phyloP scores from a whole-genome alignment of 2,329 filamentous ascomycete species.

The Pochonia chlamydosporia region DNA sequence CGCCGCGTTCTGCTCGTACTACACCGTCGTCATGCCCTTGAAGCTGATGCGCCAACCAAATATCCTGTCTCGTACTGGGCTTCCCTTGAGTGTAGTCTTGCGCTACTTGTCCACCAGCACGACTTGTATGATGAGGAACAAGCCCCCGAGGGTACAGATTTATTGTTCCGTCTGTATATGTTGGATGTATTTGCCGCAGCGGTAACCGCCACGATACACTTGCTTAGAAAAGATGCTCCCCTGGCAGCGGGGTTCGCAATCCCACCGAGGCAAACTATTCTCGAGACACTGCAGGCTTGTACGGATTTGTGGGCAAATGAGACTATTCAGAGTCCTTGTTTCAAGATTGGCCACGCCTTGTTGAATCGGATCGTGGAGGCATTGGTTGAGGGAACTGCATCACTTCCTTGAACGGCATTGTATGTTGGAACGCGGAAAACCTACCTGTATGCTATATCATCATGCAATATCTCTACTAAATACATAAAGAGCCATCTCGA shows the following conservation, averaged over 20 bases:
- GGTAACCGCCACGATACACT: constrained; percentile 8
- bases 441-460: no score
- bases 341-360: constrained; percentile 1
- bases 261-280: constrained; percentile 9
- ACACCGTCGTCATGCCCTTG: constrained; percentile 8
- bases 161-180: constrained; percentile 7
- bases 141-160: neutral
- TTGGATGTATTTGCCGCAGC: constrained; percentile 8
- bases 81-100: constrained; percentile 11
- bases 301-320: constrained; percentile 6
- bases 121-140: constrained; percentile 4
- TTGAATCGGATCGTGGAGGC: constrained; percentile 2
- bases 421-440: neutral
- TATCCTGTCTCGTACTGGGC: constrained; percentile 11
- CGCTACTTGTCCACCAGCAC: constrained; percentile 10
- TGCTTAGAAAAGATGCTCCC: constrained; percentile 9
- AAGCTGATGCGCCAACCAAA: constrained; percentile 3
- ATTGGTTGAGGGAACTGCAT: neutral
- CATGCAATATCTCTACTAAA: no score
- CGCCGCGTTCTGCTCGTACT: constrained; percentile 9
- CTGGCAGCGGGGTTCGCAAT: constrained; percentile 7
- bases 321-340: constrained; percentile 1
- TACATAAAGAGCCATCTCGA: no score
- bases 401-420: no score
- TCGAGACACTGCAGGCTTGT: constrained; percentile 9